Evolutionary conservation across 2,329 filamentous ascomycete genomes (phyloP).

Genomic region (Zymoseptoria crescenta): DNA sequence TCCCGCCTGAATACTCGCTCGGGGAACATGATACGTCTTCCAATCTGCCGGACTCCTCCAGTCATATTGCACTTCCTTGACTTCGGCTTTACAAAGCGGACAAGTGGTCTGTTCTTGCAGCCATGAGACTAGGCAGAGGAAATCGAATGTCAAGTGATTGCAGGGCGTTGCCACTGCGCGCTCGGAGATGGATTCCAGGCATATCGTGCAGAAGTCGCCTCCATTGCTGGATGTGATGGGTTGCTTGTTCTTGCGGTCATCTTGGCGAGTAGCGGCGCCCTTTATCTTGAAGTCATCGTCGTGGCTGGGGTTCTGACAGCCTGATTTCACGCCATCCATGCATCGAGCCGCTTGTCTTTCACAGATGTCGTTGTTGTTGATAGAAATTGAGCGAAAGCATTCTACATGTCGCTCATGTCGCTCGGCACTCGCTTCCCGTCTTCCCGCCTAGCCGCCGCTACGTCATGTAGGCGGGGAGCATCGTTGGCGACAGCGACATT

Average conservation of each 20-base stretch:
- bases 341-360: neutral
- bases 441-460: no score
- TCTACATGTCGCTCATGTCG: no score
- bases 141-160: conserved; percentile 75
- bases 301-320: conserved; percentile 1
- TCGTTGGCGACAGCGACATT: no score
- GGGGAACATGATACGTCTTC: conserved; percentile 45
- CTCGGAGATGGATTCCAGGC: conserved; percentile 68
- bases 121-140: conserved; percentile 76
- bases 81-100: conserved; percentile 60
- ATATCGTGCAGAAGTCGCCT: conserved; percentile 69
- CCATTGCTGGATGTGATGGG: neutral
- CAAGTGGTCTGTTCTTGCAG: conserved; percentile 63
- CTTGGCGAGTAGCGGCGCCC: conserved; percentile 15
- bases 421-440: no score
- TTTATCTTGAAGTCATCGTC: conserved; percentile 22
- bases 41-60: conserved; percentile 46
- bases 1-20: neutral
- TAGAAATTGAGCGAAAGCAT: no score
- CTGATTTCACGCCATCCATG: conserved; percentile 11
- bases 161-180: conserved; percentile 67
- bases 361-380: no score
- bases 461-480: no score
- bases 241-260: conserved; percentile 4
- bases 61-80: conserved; percentile 58